Evolutionary conservation across 2,329 filamentous ascomycete species (phyloP).

Genomic region (Cercospora janseana): DNA sequence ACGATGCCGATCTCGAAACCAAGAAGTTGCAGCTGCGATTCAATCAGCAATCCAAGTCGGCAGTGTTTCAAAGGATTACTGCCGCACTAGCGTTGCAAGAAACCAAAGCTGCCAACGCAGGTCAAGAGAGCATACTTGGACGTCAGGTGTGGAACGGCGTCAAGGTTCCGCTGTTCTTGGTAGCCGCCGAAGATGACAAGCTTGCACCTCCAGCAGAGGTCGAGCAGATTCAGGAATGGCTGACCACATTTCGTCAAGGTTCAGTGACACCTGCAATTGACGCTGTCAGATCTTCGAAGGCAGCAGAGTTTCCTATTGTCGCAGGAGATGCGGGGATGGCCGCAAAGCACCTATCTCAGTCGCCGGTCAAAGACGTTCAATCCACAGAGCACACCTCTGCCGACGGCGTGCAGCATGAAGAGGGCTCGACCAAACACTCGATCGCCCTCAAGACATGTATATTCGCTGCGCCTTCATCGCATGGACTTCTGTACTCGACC

Average conservation of each 20-base stretch:
- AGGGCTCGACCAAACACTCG: conserved; percentile 26
- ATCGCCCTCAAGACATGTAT: conserved; percentile 64
- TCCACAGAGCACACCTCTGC: not conserved
- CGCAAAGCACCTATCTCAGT: conserved; percentile 6
- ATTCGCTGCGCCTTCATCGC: conserved; percentile 73
- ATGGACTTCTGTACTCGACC: conserved; percentile 80
- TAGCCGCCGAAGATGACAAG: conserved; percentile 73
- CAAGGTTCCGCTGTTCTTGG: conserved; percentile 70
- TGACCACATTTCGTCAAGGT: conserved; percentile 23
- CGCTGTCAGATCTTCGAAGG: not conserved
- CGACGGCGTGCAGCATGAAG: conserved; percentile 22
- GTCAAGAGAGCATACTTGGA: conserved; percentile 61
- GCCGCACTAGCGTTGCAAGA: conserved; percentile 56
- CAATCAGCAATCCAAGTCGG: conserved; percentile 79
- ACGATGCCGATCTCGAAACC: conserved; percentile 62
- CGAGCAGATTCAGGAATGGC: conserved; percentile 59
- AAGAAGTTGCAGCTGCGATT: conserved; percentile 68
- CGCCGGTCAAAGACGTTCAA: not conserved
- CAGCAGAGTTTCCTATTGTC: not conserved
- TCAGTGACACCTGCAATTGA: conserved; percentile 1
- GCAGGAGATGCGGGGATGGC: conserved; percentile 18
- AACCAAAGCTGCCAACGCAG: conserved; percentile 9
- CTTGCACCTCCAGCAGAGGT: conserved; percentile 72
- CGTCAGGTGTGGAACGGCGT: conserved; percentile 70
- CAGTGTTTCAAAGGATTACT: conserved; percentile 79